Evolutionary conservation across 2,329 filamentous ascomycete species (phyloP), one percentile per base, ranked within the genome.

Genomic region (Trichoderma citrinoviride): DNA sequence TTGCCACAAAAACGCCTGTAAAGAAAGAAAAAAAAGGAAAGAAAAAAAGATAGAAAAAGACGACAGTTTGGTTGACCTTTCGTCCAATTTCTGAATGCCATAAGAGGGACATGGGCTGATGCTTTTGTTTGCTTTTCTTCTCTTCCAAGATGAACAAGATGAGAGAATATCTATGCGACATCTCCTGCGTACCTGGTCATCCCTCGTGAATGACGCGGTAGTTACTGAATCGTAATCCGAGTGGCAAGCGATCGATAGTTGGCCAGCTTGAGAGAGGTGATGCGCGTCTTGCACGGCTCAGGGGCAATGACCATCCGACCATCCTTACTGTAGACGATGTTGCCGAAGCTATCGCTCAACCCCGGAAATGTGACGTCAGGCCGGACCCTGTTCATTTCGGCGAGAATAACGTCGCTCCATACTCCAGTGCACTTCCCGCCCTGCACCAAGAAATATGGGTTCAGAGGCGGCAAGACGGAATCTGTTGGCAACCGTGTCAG

Each of bases 401-500:
- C 78, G 10, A 92, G 77, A 52, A 92, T 91, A 7, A 78, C 74
- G 8, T 89, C 85, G 72, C 87, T 92, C 90, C 90, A 93, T 2
- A 93, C 83, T 5, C 90, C 90, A 1, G 85, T 87, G 70, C 87
- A 90, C 70, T 80, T 77, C 43, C 84, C 83, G 53, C 86, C 80
- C 40, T 82, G 78, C 47, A 92, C 77, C 64, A 89, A 78, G 73
- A 92, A 93, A 71, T 88, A 91, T 0, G 90, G 90, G 70, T 92
- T 92, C 5, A 92, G 77, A 1, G 87, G 84, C 3, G 89, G 89
- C 15, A 89, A 82, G 3, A 87, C 85, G 2, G 89, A 90, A 72
- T 92, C 90, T 88, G 33, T 44, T 37, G 29, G 12, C 10, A 54
- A 21, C 17, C 50, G 49, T 5, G 21, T 8, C 14, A 37, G 33